Evolutionary conservation across 805 yeast genomes (phyloP).

Genomic region (Middelhovenomyces tepae): DNA sequence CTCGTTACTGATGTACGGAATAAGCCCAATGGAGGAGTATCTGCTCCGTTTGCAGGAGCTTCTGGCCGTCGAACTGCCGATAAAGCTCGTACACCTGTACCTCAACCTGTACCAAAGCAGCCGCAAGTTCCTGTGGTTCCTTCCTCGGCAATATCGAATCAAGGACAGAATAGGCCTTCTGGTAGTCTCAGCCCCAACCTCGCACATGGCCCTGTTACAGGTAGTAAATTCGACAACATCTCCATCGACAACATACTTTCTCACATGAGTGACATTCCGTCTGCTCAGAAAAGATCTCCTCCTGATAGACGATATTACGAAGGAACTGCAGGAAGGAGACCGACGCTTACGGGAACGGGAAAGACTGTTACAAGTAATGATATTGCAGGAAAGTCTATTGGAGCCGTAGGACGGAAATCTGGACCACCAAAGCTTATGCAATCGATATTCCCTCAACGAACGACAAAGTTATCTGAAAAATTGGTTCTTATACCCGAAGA

Average conservation of each 20-base stretch:
- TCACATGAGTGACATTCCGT: slow-evolving; percentile 79
- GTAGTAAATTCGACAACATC: slow-evolving; percentile 56
- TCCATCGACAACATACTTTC: slow-evolving; percentile 73
- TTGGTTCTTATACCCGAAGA: slow-evolving; percentile 72
- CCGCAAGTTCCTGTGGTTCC: too few relatives aligned
- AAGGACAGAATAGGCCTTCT: background rate
- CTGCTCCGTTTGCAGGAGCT: slow-evolving; percentile 30
- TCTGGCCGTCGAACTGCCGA: background rate
- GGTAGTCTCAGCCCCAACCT: slow-evolving; percentile 9
- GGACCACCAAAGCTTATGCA: slow-evolving; percentile 16
- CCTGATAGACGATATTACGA: slow-evolving; percentile 22
- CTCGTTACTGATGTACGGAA: slow-evolving; percentile 83
- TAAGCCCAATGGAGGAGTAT: slow-evolving; percentile 30
- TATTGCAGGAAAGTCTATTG: background rate
- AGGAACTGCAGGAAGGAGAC: slow-evolving; percentile 2
- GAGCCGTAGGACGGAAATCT: background rate
- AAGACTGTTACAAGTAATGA: slow-evolving; percentile 1
- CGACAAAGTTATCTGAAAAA: slow-evolving; percentile 79
- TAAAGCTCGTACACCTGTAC: background rate
- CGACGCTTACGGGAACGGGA: too few relatives aligned
- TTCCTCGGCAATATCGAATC: background rate
- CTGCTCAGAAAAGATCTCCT: slow-evolving; percentile 48
- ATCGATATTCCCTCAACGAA: slow-evolving; percentile 39
- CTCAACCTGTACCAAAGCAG: background rate
- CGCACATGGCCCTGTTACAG: slow-evolving; percentile 1